These are phyloP conservation scores for Firmiana major DNA, from an alignment of 345 rosid species.

Conservation along the genomic window DNA sequence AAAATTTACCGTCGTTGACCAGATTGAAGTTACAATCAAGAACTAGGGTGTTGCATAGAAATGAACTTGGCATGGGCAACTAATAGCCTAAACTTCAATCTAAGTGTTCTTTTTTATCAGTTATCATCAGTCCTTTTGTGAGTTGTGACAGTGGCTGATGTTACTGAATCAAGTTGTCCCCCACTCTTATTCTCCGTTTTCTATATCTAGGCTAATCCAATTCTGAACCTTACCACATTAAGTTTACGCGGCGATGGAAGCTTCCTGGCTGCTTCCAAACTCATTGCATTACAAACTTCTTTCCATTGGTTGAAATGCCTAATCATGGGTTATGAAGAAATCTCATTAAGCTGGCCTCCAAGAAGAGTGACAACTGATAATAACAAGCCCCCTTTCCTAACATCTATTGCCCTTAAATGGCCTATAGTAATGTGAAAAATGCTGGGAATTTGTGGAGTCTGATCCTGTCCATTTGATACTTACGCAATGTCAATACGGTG, in stretches of 20 bases:
- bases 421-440: not conserved
- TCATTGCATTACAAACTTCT: not conserved
- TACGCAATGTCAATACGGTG: no score
- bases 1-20: not conserved
- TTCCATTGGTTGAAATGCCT: not conserved
- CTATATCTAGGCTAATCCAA: not conserved
- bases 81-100: not conserved
- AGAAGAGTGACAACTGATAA: no score
- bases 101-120: not conserved
- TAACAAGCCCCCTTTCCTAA: not conserved
- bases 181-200: not conserved
- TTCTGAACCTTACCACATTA: not conserved
- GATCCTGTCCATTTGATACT: no score
- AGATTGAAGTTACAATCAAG: not conserved
- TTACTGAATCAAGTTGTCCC: not conserved
- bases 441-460: no score
- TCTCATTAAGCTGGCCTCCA: not conserved
- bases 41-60: not conserved
- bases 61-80: not conserved
- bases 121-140: not conserved
- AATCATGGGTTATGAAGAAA: not conserved
- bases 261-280: slow-evolving; percentile 23
- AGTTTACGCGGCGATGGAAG: slow-evolving; percentile 15
- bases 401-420: not conserved
- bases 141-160: not conserved